phyloP scores from a whole-genome alignment of 116 monocot genomes.

The Posidonia oceanica region DNA sequence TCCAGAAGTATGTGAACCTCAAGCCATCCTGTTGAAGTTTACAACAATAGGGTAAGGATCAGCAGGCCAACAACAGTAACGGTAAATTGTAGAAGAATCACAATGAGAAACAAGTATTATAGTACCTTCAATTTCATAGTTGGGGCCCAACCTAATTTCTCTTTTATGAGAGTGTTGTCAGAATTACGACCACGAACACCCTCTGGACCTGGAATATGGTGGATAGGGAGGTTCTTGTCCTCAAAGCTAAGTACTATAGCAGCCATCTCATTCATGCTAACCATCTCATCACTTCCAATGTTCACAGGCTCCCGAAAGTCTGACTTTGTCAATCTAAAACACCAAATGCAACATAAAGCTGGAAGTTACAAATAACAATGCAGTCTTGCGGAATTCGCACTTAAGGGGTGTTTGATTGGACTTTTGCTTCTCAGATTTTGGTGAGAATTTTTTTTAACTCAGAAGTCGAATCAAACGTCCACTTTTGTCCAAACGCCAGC shows the following conservation, averaged over 20 bases:
- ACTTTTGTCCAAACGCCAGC: no score
- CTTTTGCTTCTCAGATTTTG: no score
- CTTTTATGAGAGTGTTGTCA: slow-evolving; percentile 88
- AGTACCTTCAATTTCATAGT: slow-evolving; percentile 88
- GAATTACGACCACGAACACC: slow-evolving; percentile 98
- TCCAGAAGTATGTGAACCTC: slow-evolving; percentile 92
- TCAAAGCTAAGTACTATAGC: slow-evolving; percentile 90
- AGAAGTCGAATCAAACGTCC: no score
- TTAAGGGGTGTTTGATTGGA: no score
- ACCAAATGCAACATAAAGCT: neutral
- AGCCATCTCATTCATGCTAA: slow-evolving; percentile 99
- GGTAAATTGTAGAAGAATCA: no score
- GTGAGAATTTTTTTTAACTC: no score
- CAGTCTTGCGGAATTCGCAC: no score
- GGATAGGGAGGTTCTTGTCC: slow-evolving; percentile 78
- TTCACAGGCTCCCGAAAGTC: slow-evolving; percentile 95
- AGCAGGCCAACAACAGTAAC: no score
- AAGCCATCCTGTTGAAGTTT: slow-evolving; percentile 60
- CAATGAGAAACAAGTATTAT: neutral
- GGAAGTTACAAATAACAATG: no score
- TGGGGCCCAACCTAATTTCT: slow-evolving; percentile 96
- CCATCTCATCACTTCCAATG: slow-evolving; percentile 99
- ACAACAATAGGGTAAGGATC: neutral
- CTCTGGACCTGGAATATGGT: slow-evolving; percentile 98
- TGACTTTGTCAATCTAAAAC: slow-evolving; percentile 79